Evolutionary conservation across 2,329 filamentous ascomycete species (phyloP).

Genomic region (Lithohypha guttulata): DNA sequence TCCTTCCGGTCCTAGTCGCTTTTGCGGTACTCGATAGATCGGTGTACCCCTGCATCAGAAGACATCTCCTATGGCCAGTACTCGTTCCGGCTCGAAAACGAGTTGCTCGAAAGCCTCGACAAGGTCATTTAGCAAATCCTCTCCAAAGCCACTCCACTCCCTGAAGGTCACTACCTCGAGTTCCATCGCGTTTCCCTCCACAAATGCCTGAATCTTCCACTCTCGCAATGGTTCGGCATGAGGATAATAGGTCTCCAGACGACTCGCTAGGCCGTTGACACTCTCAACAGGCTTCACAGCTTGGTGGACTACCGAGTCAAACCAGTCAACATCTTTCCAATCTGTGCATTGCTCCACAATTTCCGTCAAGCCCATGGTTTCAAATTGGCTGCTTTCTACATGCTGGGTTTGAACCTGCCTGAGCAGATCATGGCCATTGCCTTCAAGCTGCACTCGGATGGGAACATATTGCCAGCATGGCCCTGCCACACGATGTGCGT

Average conservation of each 20-base stretch:
- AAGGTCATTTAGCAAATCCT: conserved; percentile 42
- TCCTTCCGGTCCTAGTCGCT: too few relatives aligned
- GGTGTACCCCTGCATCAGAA: too few relatives aligned
- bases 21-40: too few relatives aligned
- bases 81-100: conserved; percentile 23
- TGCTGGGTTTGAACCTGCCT: conserved; percentile 47
- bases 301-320: conserved; percentile 49
- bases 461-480: conserved; percentile 60
- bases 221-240: conserved; percentile 45
- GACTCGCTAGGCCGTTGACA: conserved; percentile 27
- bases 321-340: conserved; percentile 36
- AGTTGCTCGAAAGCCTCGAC: conserved; percentile 33
- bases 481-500: conserved; percentile 48
- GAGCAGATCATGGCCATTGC: conserved; percentile 41
- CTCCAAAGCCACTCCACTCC: conserved; percentile 44
- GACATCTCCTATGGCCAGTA: too few relatives aligned
- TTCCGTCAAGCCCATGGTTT: conserved; percentile 45
- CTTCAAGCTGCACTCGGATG: conserved; percentile 47
- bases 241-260: conserved; percentile 50
- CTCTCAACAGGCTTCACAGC: conserved; percentile 52
- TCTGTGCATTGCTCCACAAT: conserved; percentile 40
- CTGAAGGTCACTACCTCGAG: conserved; percentile 52
- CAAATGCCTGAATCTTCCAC: conserved; percentile 54
- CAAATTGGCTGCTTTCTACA: conserved; percentile 43
- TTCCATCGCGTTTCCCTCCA: conserved; percentile 40